Percentiles rank a stretch among this genome's conserved stretches.
These are phyloP conservation scores for Lantana camara DNA, from an alignment of 257 asterid species.

Conservation along the genomic window DNA sequence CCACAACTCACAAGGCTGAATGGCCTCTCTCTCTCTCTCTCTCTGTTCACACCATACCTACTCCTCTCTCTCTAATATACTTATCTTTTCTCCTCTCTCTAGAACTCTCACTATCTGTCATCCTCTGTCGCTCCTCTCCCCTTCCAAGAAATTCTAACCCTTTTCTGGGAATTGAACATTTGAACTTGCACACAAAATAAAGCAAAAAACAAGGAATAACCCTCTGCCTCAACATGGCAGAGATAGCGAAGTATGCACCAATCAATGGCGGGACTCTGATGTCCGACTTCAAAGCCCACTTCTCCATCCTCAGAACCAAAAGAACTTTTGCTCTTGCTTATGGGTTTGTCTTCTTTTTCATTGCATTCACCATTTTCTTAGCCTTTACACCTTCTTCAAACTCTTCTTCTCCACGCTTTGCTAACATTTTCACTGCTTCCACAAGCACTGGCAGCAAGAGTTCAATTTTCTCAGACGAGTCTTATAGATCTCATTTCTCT, in stretches of 20 bases:
- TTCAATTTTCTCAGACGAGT: neutral
- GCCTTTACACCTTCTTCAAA: constrained; percentile 76
- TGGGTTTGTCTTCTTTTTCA: constrained; percentile 53
- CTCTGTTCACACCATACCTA: no score
- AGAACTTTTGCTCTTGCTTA: constrained; percentile 50
- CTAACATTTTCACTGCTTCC: constrained; percentile 38
- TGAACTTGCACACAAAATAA: neutral
- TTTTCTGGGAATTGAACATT: constrained; percentile 14
- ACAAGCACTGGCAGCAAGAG: neutral
- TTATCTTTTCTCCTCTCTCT: neutral
- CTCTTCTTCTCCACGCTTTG: constrained; percentile 67
- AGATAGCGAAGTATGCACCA: constrained; percentile 56
- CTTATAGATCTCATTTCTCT: constrained; percentile 39
- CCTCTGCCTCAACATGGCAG: constrained; percentile 51
- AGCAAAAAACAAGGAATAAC: neutral
- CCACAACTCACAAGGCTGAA: neutral
- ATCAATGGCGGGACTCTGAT: constrained; percentile 51
- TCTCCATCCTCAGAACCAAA: constrained; percentile 44
- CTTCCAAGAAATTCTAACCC: constrained; percentile 11
- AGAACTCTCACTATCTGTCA: neutral
- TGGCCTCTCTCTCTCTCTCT: constrained; percentile 1
- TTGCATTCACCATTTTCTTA: constrained; percentile 67
- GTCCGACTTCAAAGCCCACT: constrained; percentile 62
- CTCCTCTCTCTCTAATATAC: neutral
- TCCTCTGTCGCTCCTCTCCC: constrained; percentile 1